Evolutionary conservation across 495 filamentous ascomycete species (phyloP), one percentile per base, ranked within the genome.

Genomic region (Xylaria venustula): DNA sequence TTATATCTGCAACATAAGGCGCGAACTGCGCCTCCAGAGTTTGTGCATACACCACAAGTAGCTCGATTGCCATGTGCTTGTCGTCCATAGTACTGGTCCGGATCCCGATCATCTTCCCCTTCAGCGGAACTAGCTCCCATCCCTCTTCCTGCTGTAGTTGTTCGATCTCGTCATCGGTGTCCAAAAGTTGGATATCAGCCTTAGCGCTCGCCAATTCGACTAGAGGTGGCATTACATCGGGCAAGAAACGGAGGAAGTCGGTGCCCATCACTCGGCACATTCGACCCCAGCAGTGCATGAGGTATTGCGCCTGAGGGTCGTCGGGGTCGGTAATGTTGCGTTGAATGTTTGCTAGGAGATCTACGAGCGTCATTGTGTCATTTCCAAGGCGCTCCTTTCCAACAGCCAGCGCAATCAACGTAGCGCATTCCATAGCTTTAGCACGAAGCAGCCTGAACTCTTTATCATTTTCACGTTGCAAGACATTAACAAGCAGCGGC

Each of bases 361-460:
- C 85, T 25, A 98, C 93, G 30, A 99, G 79, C 41, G 84, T 85
- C 73, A 93, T 73, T 5, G 93, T 93, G 75, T 99, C 93, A 56
- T 81, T 77, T 15, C 91, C 93, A 75, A 99, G 91, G 61, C 89
- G 90, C 71, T 92, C 88, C 74, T 93, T 92, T 23, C 95, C 94
- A 58, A 99, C 95, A 14, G 95, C 95, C 30, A 99, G 78, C 7
- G 95, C 93, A 69, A 99, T 98, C 44, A 99, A 76, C 14, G 95
- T 98, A 32, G 95, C 95, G 73, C 95, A 99, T 78, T 99, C 95
- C 95, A 99, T 99, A 9, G 95, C 95, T 79, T 99, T 99, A 14
- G 95, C 93, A 63, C 92, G 85, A 26, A 99, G 84, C 28, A 98
- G 74, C 44, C 95, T 83, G 72, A 90, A 90, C 67, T 99, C 95